A percentile compares a stretch with the other conserved stretches of the same genome.
Conservation (phyloP, 805 yeast species). For the Spathaspora boniae region DNA sequence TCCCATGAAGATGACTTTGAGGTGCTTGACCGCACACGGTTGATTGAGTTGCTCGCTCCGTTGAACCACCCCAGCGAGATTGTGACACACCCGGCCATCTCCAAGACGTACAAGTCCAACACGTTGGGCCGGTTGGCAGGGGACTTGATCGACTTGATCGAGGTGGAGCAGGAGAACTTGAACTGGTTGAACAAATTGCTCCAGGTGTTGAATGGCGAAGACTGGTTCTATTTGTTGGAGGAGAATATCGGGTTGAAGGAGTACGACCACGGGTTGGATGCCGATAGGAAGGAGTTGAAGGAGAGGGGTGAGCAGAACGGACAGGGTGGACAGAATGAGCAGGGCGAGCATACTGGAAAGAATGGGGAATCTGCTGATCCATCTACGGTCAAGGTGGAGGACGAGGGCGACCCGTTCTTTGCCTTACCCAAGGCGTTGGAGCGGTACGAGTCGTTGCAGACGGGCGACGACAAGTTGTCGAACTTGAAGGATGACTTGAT, state of each 20-base stretch:
- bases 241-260: constrained; percentile 61
- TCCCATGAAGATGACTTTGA: constrained; percentile 19
- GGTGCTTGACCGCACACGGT: constrained; percentile 27
- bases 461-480: constrained; percentile 27
- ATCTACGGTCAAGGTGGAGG: constrained; percentile 11
- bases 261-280: constrained; percentile 61
- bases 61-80: constrained; percentile 78
- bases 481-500: constrained; percentile 59
- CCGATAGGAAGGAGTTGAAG: constrained; percentile 13
- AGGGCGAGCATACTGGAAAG: constrained; percentile 9
- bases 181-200: constrained; percentile 66
- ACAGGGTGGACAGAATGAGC: constrained; percentile 1
- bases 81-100: constrained; percentile 63
- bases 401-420: constrained; percentile 40
- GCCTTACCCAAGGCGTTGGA: constrained; percentile 51
- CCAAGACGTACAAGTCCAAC: constrained; percentile 56
- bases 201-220: constrained; percentile 84
- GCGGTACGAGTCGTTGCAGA: constrained; percentile 26
- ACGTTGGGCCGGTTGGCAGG: constrained; percentile 56
- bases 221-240: constrained; percentile 64
- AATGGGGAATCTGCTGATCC: constrained; percentile 16
- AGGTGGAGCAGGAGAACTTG: constrained; percentile 77
- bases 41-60: constrained; percentile 63
- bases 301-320: constrained; percentile 19
- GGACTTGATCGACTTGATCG: constrained; percentile 74